Evolutionary conservation across 1,139 yeast species (phyloP), one percentile per base, ranked within the genome.

Genomic region (Debaryomyces subglobosus): DNA sequence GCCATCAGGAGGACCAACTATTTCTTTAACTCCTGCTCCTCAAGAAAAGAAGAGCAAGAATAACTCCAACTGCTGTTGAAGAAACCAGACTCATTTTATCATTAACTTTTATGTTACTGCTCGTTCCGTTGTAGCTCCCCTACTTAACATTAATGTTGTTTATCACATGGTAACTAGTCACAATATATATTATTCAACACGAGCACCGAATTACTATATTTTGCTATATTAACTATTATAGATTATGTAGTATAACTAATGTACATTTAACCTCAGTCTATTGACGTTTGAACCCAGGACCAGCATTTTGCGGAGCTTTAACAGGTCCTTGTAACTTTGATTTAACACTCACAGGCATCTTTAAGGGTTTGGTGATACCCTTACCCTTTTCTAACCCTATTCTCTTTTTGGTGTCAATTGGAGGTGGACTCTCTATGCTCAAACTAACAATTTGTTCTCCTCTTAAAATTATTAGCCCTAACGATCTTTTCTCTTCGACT

Each of bases 11-110:
- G 98, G 98, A 20, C 96, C 95, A 57, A 91, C 97, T 36, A 92
- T 94, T 65, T 84, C 90, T 52, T 85, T 94, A 67, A 89, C 98
- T 8, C 97, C 96, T 50, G 91, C 96, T 49, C 96, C 97, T 44
- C 89, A 87, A 62, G 95, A 89, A 60, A 77, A 77, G 69, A 79
- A 81, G 63, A 74, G 83, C 59, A 84, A 83, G 67, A 75, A 69
- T 56, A 78, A 81, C 63, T 78, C 81, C 46, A 81, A 84, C 69
- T 85, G 92, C 74, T 81, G 95, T 80, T 82, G 72, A 50, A 8
- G 27, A 21, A n/a, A 15, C 32, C n/a, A 15, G 5, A 15, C 12
- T 10, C 16, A 24, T n/a, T 27, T 39, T 15, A 16, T 10, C 20
- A 16, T 16, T 18, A 15, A 7, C 35, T 18, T 13, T 18, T 10